Percentiles rank a stretch among this genome's conserved stretches.
phyloP scores from a whole-genome alignment of 345 rosid genomes.

The Hypericum perforatum region DNA sequence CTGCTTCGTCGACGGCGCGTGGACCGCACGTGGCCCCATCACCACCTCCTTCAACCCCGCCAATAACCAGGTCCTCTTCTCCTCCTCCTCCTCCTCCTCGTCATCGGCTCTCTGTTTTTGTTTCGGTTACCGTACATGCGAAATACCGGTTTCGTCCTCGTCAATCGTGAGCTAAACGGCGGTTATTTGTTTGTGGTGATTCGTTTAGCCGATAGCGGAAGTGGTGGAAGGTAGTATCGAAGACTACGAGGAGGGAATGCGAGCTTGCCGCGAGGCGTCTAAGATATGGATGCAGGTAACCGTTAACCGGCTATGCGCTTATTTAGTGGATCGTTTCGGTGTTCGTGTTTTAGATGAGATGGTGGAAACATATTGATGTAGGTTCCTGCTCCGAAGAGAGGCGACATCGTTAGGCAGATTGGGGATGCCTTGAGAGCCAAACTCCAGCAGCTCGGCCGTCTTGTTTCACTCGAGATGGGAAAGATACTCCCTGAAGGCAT shows the following conservation, averaged over 20 bases:
- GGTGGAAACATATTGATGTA: too few species aligned
- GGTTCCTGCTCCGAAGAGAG: constrained; percentile 98
- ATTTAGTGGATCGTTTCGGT: too few species aligned
- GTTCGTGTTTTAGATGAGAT: too few species aligned
- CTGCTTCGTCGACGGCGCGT: constrained; percentile 55
- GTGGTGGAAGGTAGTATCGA: constrained; percentile 69
- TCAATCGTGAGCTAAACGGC: too few species aligned
- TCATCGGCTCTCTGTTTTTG: too few species aligned
- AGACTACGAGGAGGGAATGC: constrained; percentile 75
- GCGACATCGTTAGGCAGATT: constrained; percentile 90
- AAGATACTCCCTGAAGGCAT: constrained; percentile 93
- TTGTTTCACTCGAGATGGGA: constrained; percentile 97
- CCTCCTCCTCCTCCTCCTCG: too few species aligned
- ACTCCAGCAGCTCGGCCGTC: constrained; percentile 71
- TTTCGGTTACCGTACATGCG: too few species aligned
- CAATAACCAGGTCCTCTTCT: constrained; percentile 53
- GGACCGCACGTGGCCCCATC: constrained; percentile 70
- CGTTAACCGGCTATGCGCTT: background rate
- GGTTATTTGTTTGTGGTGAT: background rate
- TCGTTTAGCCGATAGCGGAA: constrained; percentile 39
- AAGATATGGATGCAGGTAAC: constrained; percentile 81
- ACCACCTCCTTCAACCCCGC: constrained; percentile 66
- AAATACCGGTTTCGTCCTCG: too few species aligned
- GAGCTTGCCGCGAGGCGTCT: constrained; percentile 78
- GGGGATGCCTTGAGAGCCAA: constrained; percentile 84